Evolutionary conservation across 108 stramenopile genomes (phyloP).

Genomic region (Cylindrotheca fusiformis): DNA sequence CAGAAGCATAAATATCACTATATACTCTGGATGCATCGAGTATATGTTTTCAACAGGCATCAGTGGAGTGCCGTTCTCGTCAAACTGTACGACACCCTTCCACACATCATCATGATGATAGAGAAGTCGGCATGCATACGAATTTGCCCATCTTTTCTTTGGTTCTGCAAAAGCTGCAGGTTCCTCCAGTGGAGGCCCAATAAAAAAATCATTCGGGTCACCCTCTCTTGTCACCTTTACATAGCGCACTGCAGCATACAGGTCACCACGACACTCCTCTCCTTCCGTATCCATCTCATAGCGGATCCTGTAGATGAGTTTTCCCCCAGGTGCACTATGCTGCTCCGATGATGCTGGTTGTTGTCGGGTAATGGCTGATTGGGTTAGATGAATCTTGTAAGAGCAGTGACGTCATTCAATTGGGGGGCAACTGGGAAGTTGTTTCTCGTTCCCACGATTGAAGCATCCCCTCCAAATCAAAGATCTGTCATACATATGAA

Average conservation of each 20-base stretch:
- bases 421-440: too few relatives aligned
- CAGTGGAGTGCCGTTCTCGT: neutral
- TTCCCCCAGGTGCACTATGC: neutral
- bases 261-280: neutral
- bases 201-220: neutral
- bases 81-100: neutral
- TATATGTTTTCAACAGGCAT: slow-evolving; percentile 4
- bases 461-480: too few relatives aligned
- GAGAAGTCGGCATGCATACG: neutral
- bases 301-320: neutral
- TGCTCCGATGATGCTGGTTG: neutral
- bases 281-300: neutral
- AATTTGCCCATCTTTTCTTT: slow-evolving; percentile 3
- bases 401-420: too few relatives aligned
- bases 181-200: slow-evolving; percentile 4
- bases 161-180: neutral
- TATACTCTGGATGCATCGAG: slow-evolving; percentile 8
- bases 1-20: too few relatives aligned
- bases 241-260: neutral
- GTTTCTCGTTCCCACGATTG: too few relatives aligned
- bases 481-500: too few relatives aligned
- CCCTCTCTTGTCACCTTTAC: slow-evolving; percentile 2
- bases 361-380: neutral
- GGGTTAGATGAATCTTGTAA: neutral
- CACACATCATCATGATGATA: slow-evolving; percentile 3